These are phyloP conservation scores for Neofusicoccum sp. DNA, from an alignment of 2,329 filamentous ascomycete genomes.

Conservation along the genomic window DNA sequence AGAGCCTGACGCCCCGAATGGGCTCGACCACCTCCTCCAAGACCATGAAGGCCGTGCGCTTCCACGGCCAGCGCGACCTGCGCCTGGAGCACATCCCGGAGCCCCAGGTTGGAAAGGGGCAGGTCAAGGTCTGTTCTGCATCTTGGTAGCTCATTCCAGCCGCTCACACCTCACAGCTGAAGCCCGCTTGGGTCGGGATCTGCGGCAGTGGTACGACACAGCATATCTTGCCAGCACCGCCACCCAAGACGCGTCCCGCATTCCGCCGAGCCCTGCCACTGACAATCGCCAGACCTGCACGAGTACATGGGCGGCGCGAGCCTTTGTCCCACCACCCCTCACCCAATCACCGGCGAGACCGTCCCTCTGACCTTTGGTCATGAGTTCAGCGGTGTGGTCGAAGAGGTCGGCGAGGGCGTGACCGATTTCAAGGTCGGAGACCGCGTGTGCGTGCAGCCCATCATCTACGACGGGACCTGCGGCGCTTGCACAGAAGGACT, in stretches of 20 bases:
- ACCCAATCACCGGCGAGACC: conserved; percentile 57
- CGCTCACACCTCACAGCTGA: conserved; percentile 29
- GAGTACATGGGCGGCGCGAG: conserved; percentile 53
- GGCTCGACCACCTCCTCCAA: background rate
- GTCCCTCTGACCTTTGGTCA: conserved; percentile 58
- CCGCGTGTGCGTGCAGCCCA: conserved; percentile 54
- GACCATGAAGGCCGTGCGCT: conserved; percentile 51
- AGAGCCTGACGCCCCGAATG: background rate
- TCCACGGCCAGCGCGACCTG: conserved; percentile 48
- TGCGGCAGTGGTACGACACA: conserved; percentile 41
- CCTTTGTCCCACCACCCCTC: conserved; percentile 54
- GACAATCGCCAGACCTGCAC: conserved; percentile 43
- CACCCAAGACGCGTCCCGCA: background rate
- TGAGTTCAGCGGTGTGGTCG: conserved; percentile 56
- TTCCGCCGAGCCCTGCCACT: background rate
- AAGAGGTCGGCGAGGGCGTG: conserved; percentile 56
- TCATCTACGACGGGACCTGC: conserved; percentile 58
- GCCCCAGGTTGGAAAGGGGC: conserved; percentile 42
- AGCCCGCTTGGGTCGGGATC: conserved; percentile 46
- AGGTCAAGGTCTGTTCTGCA: conserved; percentile 40
- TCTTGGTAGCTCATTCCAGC: conserved; percentile 21
- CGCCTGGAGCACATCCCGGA: conserved; percentile 47
- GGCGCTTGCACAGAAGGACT: conserved; percentile 54
- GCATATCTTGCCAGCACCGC: background rate
- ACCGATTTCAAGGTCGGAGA: conserved; percentile 52